Conservation (phyloP, 306 rosid genomes). For the Inga oerstediana region DNA sequence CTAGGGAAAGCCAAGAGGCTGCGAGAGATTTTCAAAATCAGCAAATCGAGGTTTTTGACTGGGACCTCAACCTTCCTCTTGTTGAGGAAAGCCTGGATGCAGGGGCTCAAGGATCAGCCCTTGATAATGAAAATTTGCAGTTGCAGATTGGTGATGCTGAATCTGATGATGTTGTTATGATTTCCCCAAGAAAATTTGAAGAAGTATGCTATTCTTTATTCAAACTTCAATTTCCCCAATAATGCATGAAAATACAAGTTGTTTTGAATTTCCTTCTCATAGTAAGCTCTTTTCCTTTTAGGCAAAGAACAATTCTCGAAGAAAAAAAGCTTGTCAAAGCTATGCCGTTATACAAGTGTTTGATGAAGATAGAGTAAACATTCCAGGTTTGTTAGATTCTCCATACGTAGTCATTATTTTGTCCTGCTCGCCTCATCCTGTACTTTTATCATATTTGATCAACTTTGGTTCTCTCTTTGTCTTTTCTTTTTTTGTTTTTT, state of each 20-base stretch:
- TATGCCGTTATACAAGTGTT: background rate
- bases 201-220: constrained; percentile 10
- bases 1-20: constrained; percentile 3
- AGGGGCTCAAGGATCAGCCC: background rate
- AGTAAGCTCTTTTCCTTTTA: background rate
- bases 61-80: constrained; percentile 7
- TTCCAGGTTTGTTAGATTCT: constrained; percentile 1
- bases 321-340: background rate
- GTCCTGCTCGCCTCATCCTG: background rate
- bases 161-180: constrained; percentile 6
- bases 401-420: background rate
- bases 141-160: constrained; percentile 3
- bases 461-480: background rate
- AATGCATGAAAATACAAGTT: background rate
- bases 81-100: background rate
- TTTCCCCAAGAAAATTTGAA: constrained; percentile 23
- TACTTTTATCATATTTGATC: background rate
- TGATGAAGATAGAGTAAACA: background rate
- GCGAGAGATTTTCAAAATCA: background rate
- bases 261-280: background rate
- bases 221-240: background rate
- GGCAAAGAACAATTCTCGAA: constrained; percentile 12
- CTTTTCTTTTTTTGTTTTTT: background rate
- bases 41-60: background rate
- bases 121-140: constrained; percentile 6